Evolutionary conservation across 2,329 filamentous ascomycete genomes (phyloP), one percentile per base, ranked within the genome.

Genomic region (Dactylonectria macrodidyma): DNA sequence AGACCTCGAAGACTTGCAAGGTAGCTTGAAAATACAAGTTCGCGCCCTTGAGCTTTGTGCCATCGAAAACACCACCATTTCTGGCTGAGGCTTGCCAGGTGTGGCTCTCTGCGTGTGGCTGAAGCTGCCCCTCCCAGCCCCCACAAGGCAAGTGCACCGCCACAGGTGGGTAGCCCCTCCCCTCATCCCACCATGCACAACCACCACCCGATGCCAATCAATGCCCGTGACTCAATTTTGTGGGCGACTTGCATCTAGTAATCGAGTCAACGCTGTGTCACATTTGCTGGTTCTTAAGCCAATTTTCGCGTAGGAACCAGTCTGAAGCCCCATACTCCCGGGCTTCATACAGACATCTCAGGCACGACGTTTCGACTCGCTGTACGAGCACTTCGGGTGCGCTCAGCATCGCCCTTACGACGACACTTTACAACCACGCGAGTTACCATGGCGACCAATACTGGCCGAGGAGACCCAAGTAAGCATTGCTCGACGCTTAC

Each of bases 391-490:
- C 85, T 90, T 78, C 84, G 86, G 78, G 86, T 88, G 88, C 87
- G 86, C 82, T 85, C 85, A 79, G 79, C 84, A 81, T 85, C 83
- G 71, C 83, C 82, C 7, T 30, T 30, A 78, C 82, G 81, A 82
- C 80, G 81, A 82, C 81, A 76, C 70, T 79, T 81, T 60, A 78
- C 76, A 48, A 79, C 77, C 74, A 79, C 81, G 78, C 82, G 81
- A 79, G 81, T 83, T 77, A 86, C 81, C 77, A 90, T 90, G 89
- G 88, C 89, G 76, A 87, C 86, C 70, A 89, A 90, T 79, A 85
- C 85, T 75, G 85, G 82, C 64, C 82, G 82, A 77, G 84, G 84
- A 74, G 86, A 76, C 69, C 78, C 76, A 60, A 78, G 80, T 82
- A 74, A 60, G 79, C 62, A 52, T 38, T 52, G 19, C 5, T 19